Base-by-base conservation (phyloP, 2,329 filamentous ascomycete species). In the Talaromyces sp. region DNA sequence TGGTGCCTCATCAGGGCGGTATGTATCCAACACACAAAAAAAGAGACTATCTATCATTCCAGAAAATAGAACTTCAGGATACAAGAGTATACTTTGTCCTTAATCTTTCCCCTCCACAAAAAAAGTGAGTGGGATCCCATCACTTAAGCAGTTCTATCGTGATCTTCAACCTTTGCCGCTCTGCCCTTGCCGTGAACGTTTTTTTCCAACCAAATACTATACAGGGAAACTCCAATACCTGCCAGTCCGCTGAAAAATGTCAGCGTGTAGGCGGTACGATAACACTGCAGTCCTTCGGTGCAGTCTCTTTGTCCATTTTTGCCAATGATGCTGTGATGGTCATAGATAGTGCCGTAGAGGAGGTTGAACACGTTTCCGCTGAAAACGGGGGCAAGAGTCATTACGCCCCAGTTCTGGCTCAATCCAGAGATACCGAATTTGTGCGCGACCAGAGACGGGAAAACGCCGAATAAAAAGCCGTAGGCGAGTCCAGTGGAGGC, bases 381-480 rank as follows among this genome's bases (percentile, higher is more conserved):
- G 29, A 96, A 76, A 2, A 96, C 91, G 0, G 93, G 93, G 2
- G 91, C 89, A 54, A 97, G 80, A 0, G 91, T 97, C 87, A 99
- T 96, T 68, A 89, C 89, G 14, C 95, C 95, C 93, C 95, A 99
- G 70, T 98, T 99, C 71, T 96, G 91, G 59, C 89, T 92, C 53
- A 99, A 81, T 1, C 93, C 93, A 63, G 88, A 84, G 27, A 97
- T 89, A 8, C 95, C 95, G 72, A 99, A 99, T 0, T 89, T 88
- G 72, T 98, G 93, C 7, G 93, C 91, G 10, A 90, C 85, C 19
- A 98, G 86, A 13, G 92, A 93, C 0, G 95, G 95, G 74, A 90
- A 96, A 21, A 96, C 93, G 35, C 95, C 95, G 66, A 98, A 98
- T 0, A 98, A 82, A 65, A 96, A 91, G 2, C 95, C 95, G 73